These are phyloP conservation scores for Rusavskia elegans DNA, from an alignment of 495 filamentous ascomycete genomes.

Conservation along the genomic window DNA sequence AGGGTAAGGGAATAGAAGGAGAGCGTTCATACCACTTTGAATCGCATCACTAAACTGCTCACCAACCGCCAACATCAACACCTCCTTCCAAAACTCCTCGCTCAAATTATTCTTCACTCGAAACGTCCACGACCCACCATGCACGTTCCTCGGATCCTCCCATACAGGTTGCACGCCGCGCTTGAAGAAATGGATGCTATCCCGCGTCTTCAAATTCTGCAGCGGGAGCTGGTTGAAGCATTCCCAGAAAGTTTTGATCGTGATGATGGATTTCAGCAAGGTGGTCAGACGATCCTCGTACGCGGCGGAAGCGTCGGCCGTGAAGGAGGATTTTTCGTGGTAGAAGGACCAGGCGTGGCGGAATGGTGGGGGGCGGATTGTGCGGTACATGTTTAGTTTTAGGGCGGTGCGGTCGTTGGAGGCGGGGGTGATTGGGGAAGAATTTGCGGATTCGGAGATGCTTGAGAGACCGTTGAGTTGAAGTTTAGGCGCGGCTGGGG, in stretches of 20 bases:
- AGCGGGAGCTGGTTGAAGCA: slow-evolving; percentile 81
- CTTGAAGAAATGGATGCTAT: slow-evolving; percentile 81
- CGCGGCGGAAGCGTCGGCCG: slow-evolving; percentile 14
- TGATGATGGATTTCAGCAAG: slow-evolving; percentile 51
- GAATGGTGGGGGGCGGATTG: slow-evolving; percentile 17
- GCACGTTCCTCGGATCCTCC: slow-evolving; percentile 74
- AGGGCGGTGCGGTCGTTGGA: background rate
- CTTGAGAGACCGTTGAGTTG: slow-evolving; percentile 2
- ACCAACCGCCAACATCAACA: slow-evolving; percentile 54
- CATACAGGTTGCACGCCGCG: slow-evolving; percentile 71
- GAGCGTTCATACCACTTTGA: slow-evolving; percentile 53
- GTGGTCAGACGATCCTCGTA: slow-evolving; percentile 54
- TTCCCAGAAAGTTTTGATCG: slow-evolving; percentile 72
- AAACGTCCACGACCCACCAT: slow-evolving; percentile 78
- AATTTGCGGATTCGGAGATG: background rate
- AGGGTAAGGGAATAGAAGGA: too few relatives aligned
- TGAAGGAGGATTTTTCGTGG: slow-evolving; percentile 29
- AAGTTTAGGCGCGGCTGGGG: background rate
- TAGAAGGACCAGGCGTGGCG: slow-evolving; percentile 43
- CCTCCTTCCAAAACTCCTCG: slow-evolving; percentile 4
- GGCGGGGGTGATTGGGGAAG: background rate
- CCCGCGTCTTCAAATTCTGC: slow-evolving; percentile 56
- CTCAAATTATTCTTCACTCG: slow-evolving; percentile 52
- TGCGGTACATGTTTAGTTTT: background rate
- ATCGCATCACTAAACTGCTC: slow-evolving; percentile 66